Percentiles rank a stretch among this genome's conserved stretches.
Conservation (phyloP, 2,329 filamentous ascomycete species). For the Fusarium foetens region DNA sequence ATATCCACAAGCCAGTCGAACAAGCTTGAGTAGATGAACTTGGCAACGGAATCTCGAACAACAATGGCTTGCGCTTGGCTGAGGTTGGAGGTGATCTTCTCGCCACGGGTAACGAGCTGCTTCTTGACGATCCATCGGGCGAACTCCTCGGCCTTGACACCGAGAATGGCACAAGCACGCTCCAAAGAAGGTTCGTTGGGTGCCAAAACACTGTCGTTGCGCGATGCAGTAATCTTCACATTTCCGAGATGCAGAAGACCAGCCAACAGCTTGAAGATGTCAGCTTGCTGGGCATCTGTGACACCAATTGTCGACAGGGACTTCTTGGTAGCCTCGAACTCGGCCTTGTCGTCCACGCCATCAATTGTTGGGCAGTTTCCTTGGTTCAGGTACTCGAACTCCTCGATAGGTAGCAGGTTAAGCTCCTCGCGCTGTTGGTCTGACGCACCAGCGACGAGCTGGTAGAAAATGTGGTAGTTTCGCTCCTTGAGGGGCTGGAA, state of each 20-base stretch:
- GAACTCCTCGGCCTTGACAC: slow-evolving; percentile 86
- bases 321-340: slow-evolving; percentile 88
- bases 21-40: slow-evolving; percentile 97
- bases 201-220: slow-evolving; percentile 86
- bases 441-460: slow-evolving; percentile 91
- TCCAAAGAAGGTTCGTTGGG: slow-evolving; percentile 83
- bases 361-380: slow-evolving; percentile 91
- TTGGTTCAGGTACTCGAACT: slow-evolving; percentile 97
- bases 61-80: slow-evolving; percentile 93
- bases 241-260: slow-evolving; percentile 95
- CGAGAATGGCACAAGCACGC: slow-evolving; percentile 84
- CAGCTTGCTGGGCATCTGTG: slow-evolving; percentile 74
- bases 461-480: slow-evolving; percentile 99
- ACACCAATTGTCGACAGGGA: slow-evolving; percentile 92
- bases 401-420: slow-evolving; percentile 81
- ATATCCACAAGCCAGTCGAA: slow-evolving; percentile 99
- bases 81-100: slow-evolving; percentile 97
- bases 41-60: slow-evolving; percentile 96
- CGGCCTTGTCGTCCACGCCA: slow-evolving; percentile 93
- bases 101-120: slow-evolving; percentile 92
- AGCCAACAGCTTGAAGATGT: slow-evolving; percentile 90
- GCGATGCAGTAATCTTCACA: slow-evolving; percentile 91
- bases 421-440: slow-evolving; percentile 84
- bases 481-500: slow-evolving; percentile 98
- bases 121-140: slow-evolving; percentile 99